These are phyloP conservation scores for Hermanozyma aechmeae DNA, from an alignment of 805 yeast genomes.

Conservation along the genomic window DNA sequence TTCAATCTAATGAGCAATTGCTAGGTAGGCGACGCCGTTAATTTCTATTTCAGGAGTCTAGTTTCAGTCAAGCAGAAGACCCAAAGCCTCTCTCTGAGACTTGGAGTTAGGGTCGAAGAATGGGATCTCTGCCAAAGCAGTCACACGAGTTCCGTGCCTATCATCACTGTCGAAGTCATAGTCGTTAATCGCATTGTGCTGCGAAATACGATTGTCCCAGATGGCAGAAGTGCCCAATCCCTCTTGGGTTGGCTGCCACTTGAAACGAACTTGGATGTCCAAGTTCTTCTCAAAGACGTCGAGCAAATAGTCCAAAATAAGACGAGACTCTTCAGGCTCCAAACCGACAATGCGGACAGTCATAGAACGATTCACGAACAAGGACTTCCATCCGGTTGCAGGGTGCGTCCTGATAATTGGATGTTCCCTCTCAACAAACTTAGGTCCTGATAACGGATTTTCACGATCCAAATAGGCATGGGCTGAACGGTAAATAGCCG, in stretches of 20 bases:
- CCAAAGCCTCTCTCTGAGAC: slow-evolving; percentile 46
- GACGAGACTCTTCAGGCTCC: slow-evolving; percentile 39
- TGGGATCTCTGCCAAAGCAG: slow-evolving; percentile 45
- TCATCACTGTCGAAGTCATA: slow-evolving; percentile 1
- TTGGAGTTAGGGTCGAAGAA: slow-evolving; percentile 39
- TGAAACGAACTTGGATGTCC: slow-evolving; percentile 47
- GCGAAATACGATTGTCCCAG: slow-evolving; percentile 52
- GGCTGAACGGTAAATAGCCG: slow-evolving; percentile 28
- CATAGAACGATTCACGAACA: slow-evolving; percentile 44
- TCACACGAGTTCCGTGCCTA: slow-evolving; percentile 24
- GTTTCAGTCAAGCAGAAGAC: too few species aligned
- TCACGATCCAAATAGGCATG: slow-evolving; percentile 34
- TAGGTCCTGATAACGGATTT: slow-evolving; percentile 38
- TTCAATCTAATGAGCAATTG: too few species aligned
- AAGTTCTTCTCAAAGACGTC: slow-evolving; percentile 40
- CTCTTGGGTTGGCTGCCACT: slow-evolving; percentile 35
- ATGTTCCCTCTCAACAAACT: slow-evolving; percentile 45
- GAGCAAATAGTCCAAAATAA: slow-evolving; percentile 38
- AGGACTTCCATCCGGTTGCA: slow-evolving; percentile 52
- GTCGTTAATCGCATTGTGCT: slow-evolving; percentile 33
- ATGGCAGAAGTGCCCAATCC: slow-evolving; percentile 43
- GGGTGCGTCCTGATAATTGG: slow-evolving; percentile 59
- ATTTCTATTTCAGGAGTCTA: too few species aligned
- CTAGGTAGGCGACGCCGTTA: too few species aligned
- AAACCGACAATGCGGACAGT: slow-evolving; percentile 45